Evolutionary conservation across 345 rosid genomes (phyloP).

Genomic region (Bruguiera parviflora): DNA sequence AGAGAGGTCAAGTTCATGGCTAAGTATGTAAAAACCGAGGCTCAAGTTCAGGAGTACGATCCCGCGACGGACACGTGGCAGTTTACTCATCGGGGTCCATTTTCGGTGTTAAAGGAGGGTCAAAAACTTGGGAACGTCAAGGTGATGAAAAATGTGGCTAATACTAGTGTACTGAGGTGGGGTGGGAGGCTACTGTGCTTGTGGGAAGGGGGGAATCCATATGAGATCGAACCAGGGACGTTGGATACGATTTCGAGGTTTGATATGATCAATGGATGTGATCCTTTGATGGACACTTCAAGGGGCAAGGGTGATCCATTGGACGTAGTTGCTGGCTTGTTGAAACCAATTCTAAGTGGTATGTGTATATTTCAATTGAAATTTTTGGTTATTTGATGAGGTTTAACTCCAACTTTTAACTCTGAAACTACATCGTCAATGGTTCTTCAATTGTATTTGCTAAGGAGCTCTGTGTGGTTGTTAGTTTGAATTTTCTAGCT

Average conservation of each 20-base stretch:
- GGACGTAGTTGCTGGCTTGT: conserved; percentile 59
- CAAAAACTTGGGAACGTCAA: conserved; percentile 68
- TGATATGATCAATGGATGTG: conserved; percentile 37
- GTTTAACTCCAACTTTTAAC: too few species aligned
- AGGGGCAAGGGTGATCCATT: conserved; percentile 23
- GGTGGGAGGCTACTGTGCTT: conserved; percentile 67
- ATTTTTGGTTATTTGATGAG: too few species aligned
- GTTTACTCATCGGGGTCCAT: conserved; percentile 80
- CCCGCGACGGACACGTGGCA: conserved; percentile 66
- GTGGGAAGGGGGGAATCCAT: conserved; percentile 96
- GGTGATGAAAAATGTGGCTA: conserved; percentile 94
- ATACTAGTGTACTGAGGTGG: conserved; percentile 82
- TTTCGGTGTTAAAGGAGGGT: conserved; percentile 74
- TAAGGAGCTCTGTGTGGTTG: too few species aligned
- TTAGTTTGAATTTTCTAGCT: too few species aligned
- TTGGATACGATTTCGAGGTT: conserved; percentile 67
- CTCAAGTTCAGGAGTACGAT: conserved; percentile 76
- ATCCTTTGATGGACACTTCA: conserved; percentile 9
- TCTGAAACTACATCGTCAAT: not conserved
- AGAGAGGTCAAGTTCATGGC: conserved; percentile 62
- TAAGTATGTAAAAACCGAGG: conserved; percentile 78
- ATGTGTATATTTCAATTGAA: conserved; percentile 4
- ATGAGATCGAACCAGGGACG: conserved; percentile 65
- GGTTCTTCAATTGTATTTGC: too few species aligned
- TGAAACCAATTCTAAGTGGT: conserved; percentile 77